Evolutionary conservation across 2,329 filamentous ascomycete genomes (phyloP).

Genomic region (Lecanosticta acicola): DNA sequence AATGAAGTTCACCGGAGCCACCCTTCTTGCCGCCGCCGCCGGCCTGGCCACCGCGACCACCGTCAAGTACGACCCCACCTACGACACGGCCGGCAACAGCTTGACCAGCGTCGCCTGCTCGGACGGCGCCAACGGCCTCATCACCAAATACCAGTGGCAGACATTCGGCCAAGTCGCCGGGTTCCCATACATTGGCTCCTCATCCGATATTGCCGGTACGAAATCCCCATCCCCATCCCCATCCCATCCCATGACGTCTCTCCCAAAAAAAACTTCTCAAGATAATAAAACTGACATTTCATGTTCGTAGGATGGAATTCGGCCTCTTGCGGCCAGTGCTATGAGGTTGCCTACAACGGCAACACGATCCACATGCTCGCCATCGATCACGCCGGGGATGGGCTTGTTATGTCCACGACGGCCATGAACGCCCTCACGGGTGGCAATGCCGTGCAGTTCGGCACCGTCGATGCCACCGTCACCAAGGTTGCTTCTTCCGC

Average conservation of each 20-base stretch:
- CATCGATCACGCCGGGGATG: constrained; percentile 43
- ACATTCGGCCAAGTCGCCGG: constrained; percentile 41
- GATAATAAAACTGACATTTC: too few species aligned
- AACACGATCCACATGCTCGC: constrained; percentile 46
- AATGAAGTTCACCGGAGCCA: constrained; percentile 32
- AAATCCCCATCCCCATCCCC: too few species aligned
- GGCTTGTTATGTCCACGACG: constrained; percentile 46
- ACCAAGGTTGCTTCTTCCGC: constrained; percentile 35
- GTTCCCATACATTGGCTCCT: constrained; percentile 48
- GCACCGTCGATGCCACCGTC: constrained; percentile 39
- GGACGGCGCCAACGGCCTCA: constrained; percentile 62
- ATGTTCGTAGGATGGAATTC: constrained; percentile 43
- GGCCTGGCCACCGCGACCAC: constrained; percentile 22
- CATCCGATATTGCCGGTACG: constrained; percentile 39
- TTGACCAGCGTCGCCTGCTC: constrained; percentile 60
- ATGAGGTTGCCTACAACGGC: constrained; percentile 44
- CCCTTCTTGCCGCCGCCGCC: constrained; percentile 28
- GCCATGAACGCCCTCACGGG: constrained; percentile 49
- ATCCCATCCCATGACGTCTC: too few species aligned
- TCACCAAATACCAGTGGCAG: constrained; percentile 52
- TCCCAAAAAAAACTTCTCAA: too few species aligned
- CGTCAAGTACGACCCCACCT: constrained; percentile 63
- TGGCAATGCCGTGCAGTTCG: constrained; percentile 35
- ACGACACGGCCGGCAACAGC: constrained; percentile 56
- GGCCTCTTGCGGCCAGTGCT: constrained; percentile 49